Conservation (phyloP, 1,284 basidiomycete genomes). For the Cutaneotrichosporon sp. region DNA sequence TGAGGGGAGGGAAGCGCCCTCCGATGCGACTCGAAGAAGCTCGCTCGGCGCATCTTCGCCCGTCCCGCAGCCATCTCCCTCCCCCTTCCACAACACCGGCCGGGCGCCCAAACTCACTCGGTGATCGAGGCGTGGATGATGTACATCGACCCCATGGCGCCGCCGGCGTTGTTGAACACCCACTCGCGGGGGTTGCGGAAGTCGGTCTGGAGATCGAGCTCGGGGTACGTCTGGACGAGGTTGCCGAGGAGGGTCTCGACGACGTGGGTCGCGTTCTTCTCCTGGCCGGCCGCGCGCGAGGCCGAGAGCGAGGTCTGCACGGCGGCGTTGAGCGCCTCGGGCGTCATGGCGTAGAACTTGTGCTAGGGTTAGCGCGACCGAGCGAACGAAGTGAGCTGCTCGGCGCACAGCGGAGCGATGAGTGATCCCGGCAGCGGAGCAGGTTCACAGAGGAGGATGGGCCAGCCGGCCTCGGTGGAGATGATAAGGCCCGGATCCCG, state of each 20-base stretch:
- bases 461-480: too few relatives aligned
- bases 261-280: slow-evolving; percentile 59
- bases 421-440: too few relatives aligned
- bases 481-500: too few relatives aligned
- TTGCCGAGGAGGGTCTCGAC: slow-evolving; percentile 65
- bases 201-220: slow-evolving; percentile 65
- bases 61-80: too few relatives aligned
- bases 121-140: slow-evolving; percentile 92
- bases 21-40: too few relatives aligned
- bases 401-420: too few relatives aligned
- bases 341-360: slow-evolving; percentile 72
- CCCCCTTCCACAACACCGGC: too few relatives aligned
- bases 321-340: slow-evolving; percentile 65
- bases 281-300: slow-evolving; percentile 39
- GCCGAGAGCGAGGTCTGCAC: slow-evolving; percentile 68
- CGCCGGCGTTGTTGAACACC: slow-evolving; percentile 97
- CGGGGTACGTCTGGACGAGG: slow-evolving; percentile 67
- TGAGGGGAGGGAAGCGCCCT: too few relatives aligned
- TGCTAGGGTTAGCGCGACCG: slow-evolving; percentile 46
- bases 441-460: too few relatives aligned
- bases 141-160: slow-evolving; percentile 97
- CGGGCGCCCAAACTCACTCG: too few relatives aligned
- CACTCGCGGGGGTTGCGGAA: slow-evolving; percentile 66
- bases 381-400: not conserved
- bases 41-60: not conserved